These are phyloP conservation scores for Termitomyces sp. DNA, from an alignment of 768 basidiomycete genomes.

Conservation along the genomic window DNA sequence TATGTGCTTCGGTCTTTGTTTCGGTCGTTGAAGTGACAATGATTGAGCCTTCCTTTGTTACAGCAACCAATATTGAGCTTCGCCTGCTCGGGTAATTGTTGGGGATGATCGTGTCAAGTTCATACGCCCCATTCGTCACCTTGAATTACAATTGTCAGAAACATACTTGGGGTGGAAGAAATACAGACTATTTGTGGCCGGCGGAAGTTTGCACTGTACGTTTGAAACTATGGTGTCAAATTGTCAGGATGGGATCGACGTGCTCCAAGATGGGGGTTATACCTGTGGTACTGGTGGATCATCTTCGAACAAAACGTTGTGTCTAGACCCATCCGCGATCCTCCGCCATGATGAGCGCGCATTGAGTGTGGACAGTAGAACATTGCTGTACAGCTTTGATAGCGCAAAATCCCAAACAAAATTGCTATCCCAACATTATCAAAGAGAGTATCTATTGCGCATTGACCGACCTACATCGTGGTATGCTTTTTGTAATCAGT, in stretches of 20 bases:
- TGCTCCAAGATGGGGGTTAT: not conserved
- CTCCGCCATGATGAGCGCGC: conserved; percentile 19
- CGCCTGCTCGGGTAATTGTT: not conserved
- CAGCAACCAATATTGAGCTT: not conserved
- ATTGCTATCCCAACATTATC: conserved; percentile 18
- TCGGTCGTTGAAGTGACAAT: not conserved
- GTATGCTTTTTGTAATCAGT: conserved; percentile 16
- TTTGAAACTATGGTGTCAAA: not conserved
- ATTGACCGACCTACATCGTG: conserved; percentile 19
- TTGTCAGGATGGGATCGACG: not conserved
- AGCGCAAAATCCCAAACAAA: conserved; percentile 30
- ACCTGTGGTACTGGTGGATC: conserved; percentile 10
- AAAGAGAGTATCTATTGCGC: not conserved
- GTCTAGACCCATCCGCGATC: conserved; percentile 10
- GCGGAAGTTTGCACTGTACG: conserved; percentile 6
- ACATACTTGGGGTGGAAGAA: too few species aligned
- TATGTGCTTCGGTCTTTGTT: not conserved
- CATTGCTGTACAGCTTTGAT: conserved; percentile 28
- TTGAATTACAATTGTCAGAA: not conserved
- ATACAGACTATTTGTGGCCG: not conserved
- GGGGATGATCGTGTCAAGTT: conserved; percentile 1
- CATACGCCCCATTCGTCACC: conserved; percentile 6
- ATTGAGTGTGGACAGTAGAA: conserved; percentile 24
- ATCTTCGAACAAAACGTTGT: conserved; percentile 20
- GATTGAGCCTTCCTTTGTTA: conserved; percentile 4